A percentile compares a stretch with the other conserved stretches of the same genome.
Evolutionary conservation across 139 green algal genomes (phyloP).

Genomic region (Chlorella sp.): DNA sequence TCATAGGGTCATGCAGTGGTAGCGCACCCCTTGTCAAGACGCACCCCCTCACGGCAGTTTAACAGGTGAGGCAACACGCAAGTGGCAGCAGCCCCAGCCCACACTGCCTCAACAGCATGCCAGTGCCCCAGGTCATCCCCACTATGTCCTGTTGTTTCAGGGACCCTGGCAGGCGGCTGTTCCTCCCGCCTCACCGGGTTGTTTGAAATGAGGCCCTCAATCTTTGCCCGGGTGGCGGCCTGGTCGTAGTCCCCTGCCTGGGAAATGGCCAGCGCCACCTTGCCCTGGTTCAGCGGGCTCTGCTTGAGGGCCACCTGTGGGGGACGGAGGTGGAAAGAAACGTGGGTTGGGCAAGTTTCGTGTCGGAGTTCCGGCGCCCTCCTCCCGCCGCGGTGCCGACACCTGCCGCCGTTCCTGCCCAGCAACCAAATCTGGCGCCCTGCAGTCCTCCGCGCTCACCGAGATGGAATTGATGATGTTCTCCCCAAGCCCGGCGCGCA

Average conservation of each 20-base stretch:
- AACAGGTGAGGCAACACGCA: background rate
- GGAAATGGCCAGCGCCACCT: conserved; percentile 42
- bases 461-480: conserved; percentile 48
- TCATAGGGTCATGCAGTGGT: background rate
- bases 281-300: conserved; percentile 50
- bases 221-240: conserved; percentile 33
- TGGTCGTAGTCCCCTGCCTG: conserved; percentile 63
- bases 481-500: background rate
- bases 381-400: background rate
- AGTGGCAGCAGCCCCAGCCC: background rate
- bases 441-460: background rate
- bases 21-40: background rate
- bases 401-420: background rate
- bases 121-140: too few species aligned
- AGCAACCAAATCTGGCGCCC: background rate
- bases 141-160: background rate
- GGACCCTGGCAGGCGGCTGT: background rate
- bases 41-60: background rate
- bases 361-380: background rate
- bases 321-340: background rate
- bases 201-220: conserved; percentile 43
- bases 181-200: conserved; percentile 32
- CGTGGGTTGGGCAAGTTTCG: background rate
- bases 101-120: background rate
- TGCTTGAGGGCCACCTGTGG: conserved; percentile 47